phyloP scores from a whole-genome alignment of 2,329 filamentous ascomycete species.

The Hansfordia pulvinata region DNA sequence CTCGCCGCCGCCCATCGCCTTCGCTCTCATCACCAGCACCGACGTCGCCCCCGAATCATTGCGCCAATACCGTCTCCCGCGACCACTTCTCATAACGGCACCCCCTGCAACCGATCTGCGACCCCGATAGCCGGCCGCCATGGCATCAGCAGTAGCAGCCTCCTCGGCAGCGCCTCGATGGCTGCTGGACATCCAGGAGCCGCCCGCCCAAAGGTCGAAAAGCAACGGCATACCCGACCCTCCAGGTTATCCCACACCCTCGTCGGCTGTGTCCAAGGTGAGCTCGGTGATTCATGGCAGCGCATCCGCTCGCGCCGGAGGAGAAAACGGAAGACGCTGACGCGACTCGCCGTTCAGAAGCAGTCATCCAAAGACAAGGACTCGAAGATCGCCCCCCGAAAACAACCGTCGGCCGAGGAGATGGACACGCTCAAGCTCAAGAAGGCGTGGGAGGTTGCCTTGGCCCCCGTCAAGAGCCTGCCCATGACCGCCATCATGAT shows the following conservation, averaged over 20 bases:
- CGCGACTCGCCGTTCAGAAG: slow-evolving; percentile 2
- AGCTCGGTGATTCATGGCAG: slow-evolving; percentile 4
- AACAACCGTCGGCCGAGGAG: slow-evolving; percentile 63
- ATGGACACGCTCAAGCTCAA: slow-evolving; percentile 95
- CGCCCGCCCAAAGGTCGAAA: slow-evolving; percentile 54
- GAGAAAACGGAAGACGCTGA: not conserved
- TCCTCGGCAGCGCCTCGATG: too few species aligned
- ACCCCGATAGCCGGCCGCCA: too few species aligned
- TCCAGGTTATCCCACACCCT: slow-evolving; percentile 59
- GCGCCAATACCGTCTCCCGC: too few species aligned
- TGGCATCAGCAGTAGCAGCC: too few species aligned
- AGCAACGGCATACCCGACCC: slow-evolving; percentile 64
- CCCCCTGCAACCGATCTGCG: too few species aligned
- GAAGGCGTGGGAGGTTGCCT: slow-evolving; percentile 95
- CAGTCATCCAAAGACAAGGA: slow-evolving; percentile 38
- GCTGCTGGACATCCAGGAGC: slow-evolving; percentile 66
- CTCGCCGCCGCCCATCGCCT: too few species aligned
- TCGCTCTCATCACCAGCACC: too few species aligned
- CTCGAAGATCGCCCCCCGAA: slow-evolving; percentile 36
- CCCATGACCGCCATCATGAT: slow-evolving; percentile 99
- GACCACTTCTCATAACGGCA: too few species aligned
- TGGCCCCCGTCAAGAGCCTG: slow-evolving; percentile 83
- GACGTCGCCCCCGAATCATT: too few species aligned
- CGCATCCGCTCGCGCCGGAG: slow-evolving; percentile 1
- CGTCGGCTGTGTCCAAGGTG: slow-evolving; percentile 42